phyloP scores from a whole-genome alignment of 2,329 filamentous ascomycete genomes.

The Botrytis fragariae region DNA sequence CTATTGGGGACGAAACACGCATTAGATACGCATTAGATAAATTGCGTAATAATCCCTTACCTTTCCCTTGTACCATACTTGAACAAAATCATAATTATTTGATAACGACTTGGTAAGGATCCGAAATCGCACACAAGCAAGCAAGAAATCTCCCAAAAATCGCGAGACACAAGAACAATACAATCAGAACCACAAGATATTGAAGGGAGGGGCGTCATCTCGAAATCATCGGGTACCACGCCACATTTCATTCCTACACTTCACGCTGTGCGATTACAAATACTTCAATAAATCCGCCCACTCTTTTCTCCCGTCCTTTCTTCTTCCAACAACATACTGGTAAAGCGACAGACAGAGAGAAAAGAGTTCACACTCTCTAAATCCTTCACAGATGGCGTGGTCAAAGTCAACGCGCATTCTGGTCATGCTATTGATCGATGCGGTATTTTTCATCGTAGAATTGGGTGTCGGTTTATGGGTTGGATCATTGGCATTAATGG shows the following conservation, averaged over 20 bases:
- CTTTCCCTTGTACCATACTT: neutral
- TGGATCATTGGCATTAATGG: constrained; percentile 87
- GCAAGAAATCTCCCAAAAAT: neutral
- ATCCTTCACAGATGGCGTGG: constrained; percentile 65
- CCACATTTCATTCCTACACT: neutral
- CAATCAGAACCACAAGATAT: neutral
- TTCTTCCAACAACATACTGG: neutral
- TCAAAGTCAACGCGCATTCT: constrained; percentile 91
- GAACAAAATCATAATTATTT: neutral
- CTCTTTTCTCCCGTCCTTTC: neutral
- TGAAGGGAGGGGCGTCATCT: neutral
- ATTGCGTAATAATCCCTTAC: neutral
- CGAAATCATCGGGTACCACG: neutral
- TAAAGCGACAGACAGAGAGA: neutral
- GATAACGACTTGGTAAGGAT: neutral
- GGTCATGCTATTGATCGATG: constrained; percentile 88
- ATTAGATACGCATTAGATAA: neutral
- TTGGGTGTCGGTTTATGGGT: constrained; percentile 81
- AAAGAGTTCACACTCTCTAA: neutral
- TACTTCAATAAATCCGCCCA: neutral
- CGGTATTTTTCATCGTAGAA: constrained; percentile 86
- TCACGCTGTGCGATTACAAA: neutral
- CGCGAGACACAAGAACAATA: neutral
- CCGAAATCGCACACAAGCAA: neutral
- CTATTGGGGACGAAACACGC: neutral